Evolutionary conservation across 352 stramenopile species (phyloP), one percentile per base, ranked within the genome.

Genomic region (Pythium periplocum): DNA sequence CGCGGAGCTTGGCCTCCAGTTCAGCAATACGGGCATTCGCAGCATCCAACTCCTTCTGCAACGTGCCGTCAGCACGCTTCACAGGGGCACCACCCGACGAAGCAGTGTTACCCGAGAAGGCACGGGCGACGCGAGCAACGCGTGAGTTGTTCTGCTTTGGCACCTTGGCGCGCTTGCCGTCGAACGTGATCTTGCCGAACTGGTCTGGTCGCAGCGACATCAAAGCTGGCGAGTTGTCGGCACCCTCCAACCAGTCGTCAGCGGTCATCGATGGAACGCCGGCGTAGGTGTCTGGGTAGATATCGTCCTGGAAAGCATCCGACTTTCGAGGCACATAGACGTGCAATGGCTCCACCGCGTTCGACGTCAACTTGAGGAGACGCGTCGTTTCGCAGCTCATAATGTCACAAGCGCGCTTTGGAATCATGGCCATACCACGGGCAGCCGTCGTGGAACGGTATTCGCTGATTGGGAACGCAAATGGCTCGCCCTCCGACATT

Each of bases 241-340:
- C 91, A 60, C 97, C 97, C 35, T 74, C 78, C 38, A 98, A 37
- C 96, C 97, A 99, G 60, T 99, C 93, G 51, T 98, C 93, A 12
- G 90, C 95, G 12, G 79, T 94, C 80, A 98, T 96, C 12, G 97
- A 96, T 41, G 96, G 89, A 55, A 96, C 86, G 47, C 86, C 82
- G n/a, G 95, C 86, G 47, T 96, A 97, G 48, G 87, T 96, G 70
- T 98, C 93, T 17, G 97, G 97, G 79, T 98, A 99, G 68, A 99
- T 97, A 71, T 99, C 97, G 62, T 98, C 93, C 78, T 99, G 97
- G 81, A 99, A 99, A 31, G 93, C 94, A 64, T 99, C 97, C 57
- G 90, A 98, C 78, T 99, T 99, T 58, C 97, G 86, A 40, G 98
- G 98, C 55, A 99, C 96, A 63, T 89, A 93, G 43, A 88, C 84